Evolutionary conservation across 2,329 filamentous ascomycete species (phyloP), one percentile per base, ranked within the genome.

Genomic region (Xylariaceae sp.): DNA sequence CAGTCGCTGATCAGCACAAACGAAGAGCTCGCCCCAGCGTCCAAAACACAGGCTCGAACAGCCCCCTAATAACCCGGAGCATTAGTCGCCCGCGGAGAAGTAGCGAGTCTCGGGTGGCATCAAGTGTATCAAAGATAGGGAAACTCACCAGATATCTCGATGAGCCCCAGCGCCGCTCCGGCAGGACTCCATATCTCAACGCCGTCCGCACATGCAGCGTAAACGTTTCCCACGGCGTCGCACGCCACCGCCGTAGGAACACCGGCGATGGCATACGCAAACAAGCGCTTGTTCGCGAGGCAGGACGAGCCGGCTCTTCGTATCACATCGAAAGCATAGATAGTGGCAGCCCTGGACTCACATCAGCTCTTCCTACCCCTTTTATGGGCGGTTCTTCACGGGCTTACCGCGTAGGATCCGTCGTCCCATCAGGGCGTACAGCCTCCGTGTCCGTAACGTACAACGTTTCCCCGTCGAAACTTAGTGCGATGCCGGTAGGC

Each of bases 251-350:
- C 73, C 56, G 63, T 72, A 0, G 82, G 80, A 5, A 78, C 72
- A 0, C 80, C 80, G 0, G 69, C 69, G 32, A 75, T 73, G 0
- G 77, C 75, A 57, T 77, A 79, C 1, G 82, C 77, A 61, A 86
- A 85, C 0, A 83, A 65, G 20, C 80, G 77, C 46, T 75, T 75
- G 64, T 83, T 82, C 1, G 65, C 62, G 10, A 84, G 69, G 49
- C 79, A 79, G 0, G 73, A 73, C 2, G 74, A 68, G 1, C 65
- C 72, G 10, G 67, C 63, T 7, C 71, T 70, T 1, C 52, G 67
- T 2, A 73, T 50, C 6, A 84, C 68, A 63, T 83, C 79, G 50
- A 77, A 82, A 0, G 79, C 78, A 49, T 82, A 83, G 5, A 79
- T 76, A 1, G 71, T 71, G 4, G 70, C 70, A 3, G 69, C 54